Base-by-base conservation (phyloP, 179 eudicot genomes). In the Carnegiea gigantea region DNA sequence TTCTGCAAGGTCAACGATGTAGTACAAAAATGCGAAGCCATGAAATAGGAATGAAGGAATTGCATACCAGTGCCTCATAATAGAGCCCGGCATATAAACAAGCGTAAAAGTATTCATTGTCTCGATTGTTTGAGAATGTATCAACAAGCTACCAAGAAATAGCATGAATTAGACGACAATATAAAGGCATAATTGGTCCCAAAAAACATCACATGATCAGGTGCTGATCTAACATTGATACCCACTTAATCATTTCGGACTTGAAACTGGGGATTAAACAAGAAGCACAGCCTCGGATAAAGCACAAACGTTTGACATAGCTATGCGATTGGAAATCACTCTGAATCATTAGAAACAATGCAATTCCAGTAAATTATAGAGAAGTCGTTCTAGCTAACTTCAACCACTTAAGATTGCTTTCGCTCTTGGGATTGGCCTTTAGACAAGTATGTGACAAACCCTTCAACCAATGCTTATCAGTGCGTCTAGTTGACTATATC, bases 11-110 rank as follows among this genome's bases (percentile, higher is more conserved):
- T 21, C 67, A 9, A 30, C 1, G 24, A 53, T 30, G 20, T 51
- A 10, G 9, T 30, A 12, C 57, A 51, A 17, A 12, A 11, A 51
- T 51, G 62, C 73, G 26, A 77, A 48, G 38, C 40, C 54, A 64
- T 71, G 49, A 14, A 6, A 64, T 13, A n/a, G 21, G 13, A 40
- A 18, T 53, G 73, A 77, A 23, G 36, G 79, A 77, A 74, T 60
- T 24, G 73, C 53, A 73, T 79, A 95, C 98, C 97, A 89, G 87
- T 81, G 93, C 88, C 90, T 95, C 98, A 77, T 93, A 90, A 84
- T 92, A 93, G 75, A 95, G 92, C 76, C 98, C 98, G 60, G 98
- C 97, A 79, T 95, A 95, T 26, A 95, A 85, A 24, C 91, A 87
- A 74, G 98, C 95, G 70, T 95, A 95, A 85, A 95, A 95, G 78